These are phyloP conservation scores for Calonectria pauciramosa DNA, from an alignment of 2,329 filamentous ascomycete genomes.

Conservation along the genomic window DNA sequence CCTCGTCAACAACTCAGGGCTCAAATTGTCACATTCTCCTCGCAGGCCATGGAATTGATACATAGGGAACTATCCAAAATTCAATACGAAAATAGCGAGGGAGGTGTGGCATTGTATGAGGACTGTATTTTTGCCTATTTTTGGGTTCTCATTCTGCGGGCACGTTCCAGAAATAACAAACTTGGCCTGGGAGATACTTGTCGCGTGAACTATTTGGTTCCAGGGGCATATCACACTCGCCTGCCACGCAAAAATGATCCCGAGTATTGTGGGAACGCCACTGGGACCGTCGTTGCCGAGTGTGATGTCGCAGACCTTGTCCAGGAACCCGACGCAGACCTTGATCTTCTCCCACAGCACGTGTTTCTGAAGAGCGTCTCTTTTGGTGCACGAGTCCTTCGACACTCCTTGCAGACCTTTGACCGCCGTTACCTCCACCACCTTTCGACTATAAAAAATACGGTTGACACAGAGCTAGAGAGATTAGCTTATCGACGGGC, in stretches of 20 bases:
- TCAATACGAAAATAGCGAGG: not conserved
- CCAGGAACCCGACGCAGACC: not conserved
- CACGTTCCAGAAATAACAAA: conserved; percentile 8
- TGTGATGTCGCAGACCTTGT: conserved; percentile 14
- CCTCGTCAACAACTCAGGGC: not conserved
- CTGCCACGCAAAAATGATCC: not conserved
- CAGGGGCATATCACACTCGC: conserved; percentile 17
- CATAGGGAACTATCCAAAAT: not conserved
- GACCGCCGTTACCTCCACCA: conserved; percentile 21
- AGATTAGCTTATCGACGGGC: conserved; percentile 22
- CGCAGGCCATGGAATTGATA: not conserved
- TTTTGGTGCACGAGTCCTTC: conserved; percentile 15
- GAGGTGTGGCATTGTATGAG: conserved; percentile 13
- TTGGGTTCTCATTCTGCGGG: conserved; percentile 34
- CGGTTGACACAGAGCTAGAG: conserved; percentile 19
- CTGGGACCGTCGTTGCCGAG: conserved; percentile 27
- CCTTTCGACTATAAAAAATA: conserved; percentile 32
- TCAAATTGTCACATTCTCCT: conserved; percentile 18
- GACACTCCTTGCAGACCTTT: conserved; percentile 15
- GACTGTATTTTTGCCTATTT: conserved; percentile 36
- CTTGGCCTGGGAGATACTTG: not conserved
- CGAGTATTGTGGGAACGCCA: conserved; percentile 36
- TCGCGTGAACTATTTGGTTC: conserved; percentile 23
- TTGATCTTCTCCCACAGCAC: not conserved
- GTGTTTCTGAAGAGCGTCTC: not conserved